phyloP scores from a whole-genome alignment of 352 stramenopile species.

The Phytophthora macrochlamydospora region DNA sequence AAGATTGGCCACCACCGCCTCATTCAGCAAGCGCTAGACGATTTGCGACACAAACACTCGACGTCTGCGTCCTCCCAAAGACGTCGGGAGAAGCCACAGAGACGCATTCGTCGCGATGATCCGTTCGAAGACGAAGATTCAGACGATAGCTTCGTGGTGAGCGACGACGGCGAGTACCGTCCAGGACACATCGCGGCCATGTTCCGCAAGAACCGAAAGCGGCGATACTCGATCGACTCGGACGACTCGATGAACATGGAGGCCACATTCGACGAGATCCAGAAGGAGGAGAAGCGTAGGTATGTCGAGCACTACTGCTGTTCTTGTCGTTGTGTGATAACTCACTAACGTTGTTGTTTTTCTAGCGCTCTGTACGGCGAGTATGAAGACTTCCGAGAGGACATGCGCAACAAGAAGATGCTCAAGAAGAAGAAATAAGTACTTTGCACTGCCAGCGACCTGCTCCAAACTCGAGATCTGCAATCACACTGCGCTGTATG shows the following conservation, averaged over 20 bases:
- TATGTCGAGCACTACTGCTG: constrained; percentile 15
- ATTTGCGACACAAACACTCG: constrained; percentile 75
- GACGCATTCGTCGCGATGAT: constrained; percentile 40
- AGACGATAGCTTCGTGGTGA: constrained; percentile 88
- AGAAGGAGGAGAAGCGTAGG: constrained; percentile 87
- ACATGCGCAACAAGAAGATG: constrained; percentile 86
- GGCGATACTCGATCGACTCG: constrained; percentile 79
- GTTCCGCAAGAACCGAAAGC: constrained; percentile 78
- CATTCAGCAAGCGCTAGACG: constrained; percentile 77
- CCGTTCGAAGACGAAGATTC: constrained; percentile 87
- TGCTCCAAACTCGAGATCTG: neutral
- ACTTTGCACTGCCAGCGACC: neutral
- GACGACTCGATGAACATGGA: constrained; percentile 89
- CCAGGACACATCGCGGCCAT: constrained; percentile 80
- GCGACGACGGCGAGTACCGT: constrained; percentile 74
- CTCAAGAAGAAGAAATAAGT: constrained; percentile 74
- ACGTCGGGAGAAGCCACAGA: constrained; percentile 28
- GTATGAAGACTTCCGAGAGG: constrained; percentile 85
- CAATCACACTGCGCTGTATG: neutral
- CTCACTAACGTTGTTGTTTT: constrained; percentile 2
- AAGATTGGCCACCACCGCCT: constrained; percentile 87
- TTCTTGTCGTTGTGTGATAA: neutral
- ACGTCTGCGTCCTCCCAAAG: constrained; percentile 51
- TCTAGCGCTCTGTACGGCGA: constrained; percentile 73
- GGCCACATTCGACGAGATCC: constrained; percentile 82